phyloP scores from a whole-genome alignment of 2,329 filamentous ascomycete species.

The Talaromyces atroroseus region DNA sequence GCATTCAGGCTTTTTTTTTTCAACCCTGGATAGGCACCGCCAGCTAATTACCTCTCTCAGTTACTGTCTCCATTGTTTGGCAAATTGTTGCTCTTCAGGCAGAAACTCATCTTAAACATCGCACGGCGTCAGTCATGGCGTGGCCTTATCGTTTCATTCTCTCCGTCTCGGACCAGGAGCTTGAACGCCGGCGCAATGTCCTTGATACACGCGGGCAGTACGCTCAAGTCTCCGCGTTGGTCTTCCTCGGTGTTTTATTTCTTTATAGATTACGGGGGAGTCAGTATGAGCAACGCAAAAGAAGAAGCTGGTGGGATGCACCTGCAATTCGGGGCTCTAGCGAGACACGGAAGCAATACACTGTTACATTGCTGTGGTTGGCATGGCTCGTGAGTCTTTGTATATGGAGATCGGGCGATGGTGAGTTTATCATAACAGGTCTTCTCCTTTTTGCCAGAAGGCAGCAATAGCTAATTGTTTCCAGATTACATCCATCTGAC shows the following conservation, averaged over 20 bases:
- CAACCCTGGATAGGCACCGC: not conserved
- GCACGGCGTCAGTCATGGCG: constrained; percentile 16
- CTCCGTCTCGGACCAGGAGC: constrained; percentile 45
- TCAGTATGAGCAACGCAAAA: not conserved
- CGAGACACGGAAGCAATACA: constrained; percentile 49
- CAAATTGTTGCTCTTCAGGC: not conserved
- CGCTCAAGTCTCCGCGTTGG: constrained; percentile 51
- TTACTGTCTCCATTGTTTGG: not conserved
- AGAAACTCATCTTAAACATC: not conserved
- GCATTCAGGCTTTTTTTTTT: too few species aligned
- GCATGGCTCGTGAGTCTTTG: constrained; percentile 49
- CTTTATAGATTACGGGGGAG: not conserved
- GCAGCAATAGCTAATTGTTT: not conserved
- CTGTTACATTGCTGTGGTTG: constrained; percentile 46
- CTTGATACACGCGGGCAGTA: constrained; percentile 53
- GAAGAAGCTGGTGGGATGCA: constrained; percentile 39
- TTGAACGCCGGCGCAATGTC: constrained; percentile 45
- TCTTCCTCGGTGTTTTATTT: constrained; percentile 29
- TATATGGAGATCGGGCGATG: constrained; percentile 48
- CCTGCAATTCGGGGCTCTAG: constrained; percentile 37
- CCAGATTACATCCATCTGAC: constrained; percentile 60
- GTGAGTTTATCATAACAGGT: constrained; percentile 28
- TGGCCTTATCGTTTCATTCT: constrained; percentile 50
- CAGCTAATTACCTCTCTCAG: not conserved
- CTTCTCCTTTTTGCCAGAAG: too few species aligned